phyloP scores from a whole-genome alignment of 2,329 filamentous ascomycete species.

The Blastomyces gilchristii region DNA sequence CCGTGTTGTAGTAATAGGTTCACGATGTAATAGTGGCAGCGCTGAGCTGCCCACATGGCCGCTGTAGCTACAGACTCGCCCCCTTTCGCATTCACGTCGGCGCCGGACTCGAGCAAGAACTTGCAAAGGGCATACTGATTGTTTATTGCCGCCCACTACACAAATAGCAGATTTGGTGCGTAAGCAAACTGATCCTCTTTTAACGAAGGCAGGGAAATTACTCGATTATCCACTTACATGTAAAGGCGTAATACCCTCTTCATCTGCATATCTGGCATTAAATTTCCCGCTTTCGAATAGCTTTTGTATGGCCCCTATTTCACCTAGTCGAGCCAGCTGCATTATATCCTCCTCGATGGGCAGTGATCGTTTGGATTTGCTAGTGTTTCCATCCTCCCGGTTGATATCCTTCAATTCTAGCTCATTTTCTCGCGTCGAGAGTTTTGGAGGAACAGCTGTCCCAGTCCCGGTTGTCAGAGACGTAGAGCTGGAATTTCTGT shows the following conservation, averaged over 20 bases:
- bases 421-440: conserved; percentile 21
- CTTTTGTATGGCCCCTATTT: conserved; percentile 76
- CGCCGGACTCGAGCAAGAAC: conserved; percentile 76
- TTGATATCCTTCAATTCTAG: conserved; percentile 34
- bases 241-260: conserved; percentile 88
- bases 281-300: conserved; percentile 75
- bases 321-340: conserved; percentile 83
- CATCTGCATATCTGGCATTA: conserved; percentile 73
- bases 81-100: conserved; percentile 88
- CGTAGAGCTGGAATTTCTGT: conserved; percentile 19
- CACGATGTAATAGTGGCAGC: conserved; percentile 93
- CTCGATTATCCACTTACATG: conserved; percentile 53
- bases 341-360: conserved; percentile 70
- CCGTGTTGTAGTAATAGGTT: conserved; percentile 84
- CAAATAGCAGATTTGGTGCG: conserved; percentile 12
- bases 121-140: conserved; percentile 97
- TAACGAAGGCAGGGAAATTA: background rate
- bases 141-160: conserved; percentile 95
- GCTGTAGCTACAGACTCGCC: conserved; percentile 91
- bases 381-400: conserved; percentile 19
- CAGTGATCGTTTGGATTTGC: conserved; percentile 25
- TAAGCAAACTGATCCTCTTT: background rate
- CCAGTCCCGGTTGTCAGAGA: conserved; percentile 24
- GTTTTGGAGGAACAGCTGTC: conserved; percentile 25
- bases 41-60: conserved; percentile 92